Evolutionary conservation across 345 rosid species (phyloP).

Genomic region (Euphorbia tirucalli): DNA sequence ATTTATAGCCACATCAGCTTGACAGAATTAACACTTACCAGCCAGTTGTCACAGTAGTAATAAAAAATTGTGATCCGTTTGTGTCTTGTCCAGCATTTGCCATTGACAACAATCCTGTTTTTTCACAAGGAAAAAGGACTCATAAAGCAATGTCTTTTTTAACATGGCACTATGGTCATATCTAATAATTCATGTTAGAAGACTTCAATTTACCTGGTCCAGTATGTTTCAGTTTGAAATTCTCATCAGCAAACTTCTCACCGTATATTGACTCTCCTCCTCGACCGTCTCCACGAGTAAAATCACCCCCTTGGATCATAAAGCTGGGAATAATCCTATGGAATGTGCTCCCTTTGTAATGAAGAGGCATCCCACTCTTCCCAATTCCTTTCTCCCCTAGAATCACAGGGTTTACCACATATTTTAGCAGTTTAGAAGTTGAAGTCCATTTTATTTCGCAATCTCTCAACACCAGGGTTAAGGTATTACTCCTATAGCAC

Average conservation of each 20-base stretch:
- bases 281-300: conserved; percentile 80
- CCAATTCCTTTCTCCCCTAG: conserved; percentile 89
- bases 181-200: not conserved
- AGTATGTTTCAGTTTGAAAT: conserved; percentile 88
- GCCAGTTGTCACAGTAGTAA: conserved; percentile 78
- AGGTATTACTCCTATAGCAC: not conserved
- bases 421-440: not conserved
- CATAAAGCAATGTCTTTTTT: not conserved
- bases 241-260: conserved; percentile 87
- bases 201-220: conserved; percentile 59
- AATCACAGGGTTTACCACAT: conserved; percentile 2
- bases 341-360: conserved; percentile 74
- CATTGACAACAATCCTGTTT: conserved; percentile 75
- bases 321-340: conserved; percentile 94
- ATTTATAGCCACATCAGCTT: not conserved
- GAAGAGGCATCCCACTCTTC: conserved; percentile 79
- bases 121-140: not conserved
- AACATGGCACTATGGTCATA: not conserved
- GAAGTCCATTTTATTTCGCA: not conserved
- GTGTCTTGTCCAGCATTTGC: conserved; percentile 95
- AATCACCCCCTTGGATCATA: conserved; percentile 96
- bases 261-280: conserved; percentile 97
- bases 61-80: conserved; percentile 90
- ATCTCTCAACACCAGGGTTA: not conserved
- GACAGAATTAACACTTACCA: conserved; percentile 43